A percentile compares a stretch with the other conserved stretches of the same genome.
Evolutionary conservation across 2,329 filamentous ascomycete genomes (phyloP).

Genomic region (Coniochaeta hoffmannii): DNA sequence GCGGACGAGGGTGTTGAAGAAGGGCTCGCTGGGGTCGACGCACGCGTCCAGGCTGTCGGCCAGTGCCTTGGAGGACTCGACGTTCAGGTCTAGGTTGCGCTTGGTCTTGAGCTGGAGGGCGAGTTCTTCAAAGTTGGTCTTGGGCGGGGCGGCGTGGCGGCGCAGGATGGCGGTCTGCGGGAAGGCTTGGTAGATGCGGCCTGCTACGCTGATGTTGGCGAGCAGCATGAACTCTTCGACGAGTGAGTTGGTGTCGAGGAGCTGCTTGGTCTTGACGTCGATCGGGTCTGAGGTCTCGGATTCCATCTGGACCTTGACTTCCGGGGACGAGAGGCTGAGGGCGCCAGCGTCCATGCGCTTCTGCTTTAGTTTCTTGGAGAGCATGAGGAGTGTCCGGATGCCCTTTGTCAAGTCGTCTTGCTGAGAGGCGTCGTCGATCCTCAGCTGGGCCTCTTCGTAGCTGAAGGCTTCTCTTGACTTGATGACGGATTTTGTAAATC

Average conservation of each 20-base stretch:
- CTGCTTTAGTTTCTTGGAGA: slow-evolving; percentile 89
- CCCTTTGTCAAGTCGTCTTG: slow-evolving; percentile 83
- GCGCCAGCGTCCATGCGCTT: slow-evolving; percentile 96
- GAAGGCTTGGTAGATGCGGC: slow-evolving; percentile 84
- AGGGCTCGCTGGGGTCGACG: slow-evolving; percentile 71
- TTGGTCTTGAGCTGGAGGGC: slow-evolving; percentile 85
- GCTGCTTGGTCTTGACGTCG: slow-evolving; percentile 91
- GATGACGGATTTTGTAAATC: slow-evolving; percentile 97
- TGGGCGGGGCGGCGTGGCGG: slow-evolving; percentile 84
- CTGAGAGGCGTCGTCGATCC: slow-evolving; percentile 84
- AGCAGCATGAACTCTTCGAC: slow-evolving; percentile 99
- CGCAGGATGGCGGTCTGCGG: slow-evolving; percentile 92
- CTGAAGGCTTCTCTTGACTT: slow-evolving; percentile 94
- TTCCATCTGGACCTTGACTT: slow-evolving; percentile 92
- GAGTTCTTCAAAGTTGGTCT: slow-evolving; percentile 94
- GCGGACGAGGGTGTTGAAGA: slow-evolving; percentile 97
- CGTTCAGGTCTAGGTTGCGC: slow-evolving; percentile 68
- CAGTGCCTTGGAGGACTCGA: slow-evolving; percentile 85
- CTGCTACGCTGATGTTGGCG: slow-evolving; percentile 90
- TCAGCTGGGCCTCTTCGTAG: slow-evolving; percentile 91
- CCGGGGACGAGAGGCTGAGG: slow-evolving; percentile 91
- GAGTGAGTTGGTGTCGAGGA: slow-evolving; percentile 91
- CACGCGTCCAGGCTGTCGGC: slow-evolving; percentile 88
- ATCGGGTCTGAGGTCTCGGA: slow-evolving; percentile 94
- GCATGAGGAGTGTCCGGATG: slow-evolving; percentile 77